phyloP scores from a whole-genome alignment of 768 basidiomycete species.

The Pleurotus salmoneostramineus region DNA sequence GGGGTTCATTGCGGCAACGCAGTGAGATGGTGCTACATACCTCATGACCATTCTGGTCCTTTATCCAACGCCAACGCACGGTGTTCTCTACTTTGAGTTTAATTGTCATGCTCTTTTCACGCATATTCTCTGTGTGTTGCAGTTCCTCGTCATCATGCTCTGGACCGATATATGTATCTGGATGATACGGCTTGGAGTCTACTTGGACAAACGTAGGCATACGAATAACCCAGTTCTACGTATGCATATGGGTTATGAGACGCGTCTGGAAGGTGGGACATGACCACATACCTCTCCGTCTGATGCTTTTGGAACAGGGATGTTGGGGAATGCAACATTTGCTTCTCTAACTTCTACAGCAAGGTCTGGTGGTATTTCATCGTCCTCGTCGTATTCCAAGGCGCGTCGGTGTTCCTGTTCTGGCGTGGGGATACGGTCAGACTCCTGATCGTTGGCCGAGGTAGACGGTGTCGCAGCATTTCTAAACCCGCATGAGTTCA shows the following conservation, averaged over 20 bases:
- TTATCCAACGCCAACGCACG: constrained; percentile 92
- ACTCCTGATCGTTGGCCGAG: constrained; percentile 42
- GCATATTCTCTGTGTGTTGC: constrained; percentile 52
- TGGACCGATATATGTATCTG: constrained; percentile 78
- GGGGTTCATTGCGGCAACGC: background rate
- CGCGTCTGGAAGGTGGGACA: background rate
- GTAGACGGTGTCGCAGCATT: constrained; percentile 39
- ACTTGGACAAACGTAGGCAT: constrained; percentile 93
- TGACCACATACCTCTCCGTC: constrained; percentile 67
- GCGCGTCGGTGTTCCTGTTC: constrained; percentile 63
- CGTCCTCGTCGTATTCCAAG: constrained; percentile 81
- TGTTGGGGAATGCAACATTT: constrained; percentile 79
- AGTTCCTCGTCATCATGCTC: constrained; percentile 73
- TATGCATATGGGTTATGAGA: background rate
- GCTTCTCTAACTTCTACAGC: constrained; percentile 61
- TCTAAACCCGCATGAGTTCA: constrained; percentile 9
- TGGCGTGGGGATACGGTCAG: constrained; percentile 61
- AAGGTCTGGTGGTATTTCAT: constrained; percentile 49
- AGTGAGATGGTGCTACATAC: constrained; percentile 43
- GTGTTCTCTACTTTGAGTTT: constrained; percentile 93
- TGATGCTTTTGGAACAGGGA: constrained; percentile 75
- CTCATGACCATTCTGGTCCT: constrained; percentile 68
- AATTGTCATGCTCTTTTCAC: constrained; percentile 79
- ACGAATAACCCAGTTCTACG: constrained; percentile 85
- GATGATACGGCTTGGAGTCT: constrained; percentile 87